phyloP scores from a whole-genome alignment of 495 filamentous ascomycete genomes.

The Talaromyces wortmannii region DNA sequence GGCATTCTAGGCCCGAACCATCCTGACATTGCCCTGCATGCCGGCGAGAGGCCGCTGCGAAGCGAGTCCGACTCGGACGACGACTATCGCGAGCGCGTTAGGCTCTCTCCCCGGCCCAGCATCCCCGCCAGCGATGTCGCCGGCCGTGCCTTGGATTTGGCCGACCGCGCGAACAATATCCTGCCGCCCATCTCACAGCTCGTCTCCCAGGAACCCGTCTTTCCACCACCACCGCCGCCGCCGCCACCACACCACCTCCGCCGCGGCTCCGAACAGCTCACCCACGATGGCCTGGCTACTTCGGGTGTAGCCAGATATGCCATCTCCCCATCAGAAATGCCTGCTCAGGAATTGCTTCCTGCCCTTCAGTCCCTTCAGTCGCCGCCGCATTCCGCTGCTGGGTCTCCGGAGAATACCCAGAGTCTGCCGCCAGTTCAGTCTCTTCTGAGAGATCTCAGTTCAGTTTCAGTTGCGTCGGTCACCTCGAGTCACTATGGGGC shows the following conservation, averaged over 20 bases:
- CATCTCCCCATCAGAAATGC: constrained; percentile 15
- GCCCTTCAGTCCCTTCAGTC: constrained; percentile 32
- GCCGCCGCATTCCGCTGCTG: constrained; percentile 18
- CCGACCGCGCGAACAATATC: not conserved
- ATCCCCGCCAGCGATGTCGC: not conserved
- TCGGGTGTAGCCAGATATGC: constrained; percentile 12
- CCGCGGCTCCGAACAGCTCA: not conserved
- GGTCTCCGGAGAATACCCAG: constrained; percentile 32
- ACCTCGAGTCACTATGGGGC: not conserved
- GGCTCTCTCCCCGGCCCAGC: not conserved
- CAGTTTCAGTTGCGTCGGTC: constrained; percentile 12
- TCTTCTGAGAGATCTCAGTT: constrained; percentile 26
- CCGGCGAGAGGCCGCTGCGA: constrained; percentile 14
- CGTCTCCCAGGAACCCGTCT: not conserved
- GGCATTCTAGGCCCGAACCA: constrained; percentile 35
- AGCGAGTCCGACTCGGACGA: constrained; percentile 7
- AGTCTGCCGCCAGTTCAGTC: constrained; percentile 37
- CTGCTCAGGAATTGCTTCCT: constrained; percentile 21
- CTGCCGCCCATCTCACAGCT: not conserved
- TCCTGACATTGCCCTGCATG: constrained; percentile 33
- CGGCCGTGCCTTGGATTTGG: not conserved
- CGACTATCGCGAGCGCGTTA: constrained; percentile 7
- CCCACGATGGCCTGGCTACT: constrained; percentile 7
- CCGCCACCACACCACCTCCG: not conserved
- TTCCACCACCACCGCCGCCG: not conserved